phyloP scores from a whole-genome alignment of 805 yeast genomes.

The Teunomyces aglyptinius region DNA sequence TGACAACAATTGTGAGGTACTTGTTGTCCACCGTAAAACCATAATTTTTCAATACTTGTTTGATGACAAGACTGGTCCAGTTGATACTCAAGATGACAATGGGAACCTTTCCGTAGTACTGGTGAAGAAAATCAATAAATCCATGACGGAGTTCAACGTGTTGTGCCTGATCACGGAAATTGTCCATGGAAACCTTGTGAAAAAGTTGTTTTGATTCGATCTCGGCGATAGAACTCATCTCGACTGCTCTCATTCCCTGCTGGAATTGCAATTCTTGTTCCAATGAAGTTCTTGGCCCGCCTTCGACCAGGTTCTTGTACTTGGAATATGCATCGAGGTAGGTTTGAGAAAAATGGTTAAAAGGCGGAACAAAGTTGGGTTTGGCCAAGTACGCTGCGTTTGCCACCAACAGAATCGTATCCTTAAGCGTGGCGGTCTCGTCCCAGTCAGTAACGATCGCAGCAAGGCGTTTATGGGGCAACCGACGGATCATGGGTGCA shows the following conservation, averaged over 20 bases:
- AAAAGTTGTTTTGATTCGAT: conserved; percentile 40
- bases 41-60: conserved; percentile 22
- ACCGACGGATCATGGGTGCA: conserved; percentile 1
- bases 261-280: conserved; percentile 48
- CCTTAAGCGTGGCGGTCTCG: conserved; percentile 57
- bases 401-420: conserved; percentile 54
- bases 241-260: conserved; percentile 43
- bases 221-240: conserved; percentile 46
- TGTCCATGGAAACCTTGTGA: conserved; percentile 32
- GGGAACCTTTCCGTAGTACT: conserved; percentile 23
- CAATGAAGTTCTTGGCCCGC: conserved; percentile 28
- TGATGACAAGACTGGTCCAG: conserved; percentile 56
- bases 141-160: conserved; percentile 40
- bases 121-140: conserved; percentile 32
- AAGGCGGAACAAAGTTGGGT: conserved; percentile 36
- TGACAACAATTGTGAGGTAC: conserved; percentile 39
- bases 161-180: conserved; percentile 33
- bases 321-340: conserved; percentile 38
- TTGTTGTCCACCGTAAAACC: conserved; percentile 17
- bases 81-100: conserved; percentile 55
- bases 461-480: background rate
- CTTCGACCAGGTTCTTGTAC: conserved; percentile 24
- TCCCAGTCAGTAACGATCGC: conserved; percentile 60
- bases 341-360: conserved; percentile 42
- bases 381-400: conserved; percentile 42